phyloP scores from a whole-genome alignment of 371 early-diverging fungal genomes.

The Mucor irregularis region DNA sequence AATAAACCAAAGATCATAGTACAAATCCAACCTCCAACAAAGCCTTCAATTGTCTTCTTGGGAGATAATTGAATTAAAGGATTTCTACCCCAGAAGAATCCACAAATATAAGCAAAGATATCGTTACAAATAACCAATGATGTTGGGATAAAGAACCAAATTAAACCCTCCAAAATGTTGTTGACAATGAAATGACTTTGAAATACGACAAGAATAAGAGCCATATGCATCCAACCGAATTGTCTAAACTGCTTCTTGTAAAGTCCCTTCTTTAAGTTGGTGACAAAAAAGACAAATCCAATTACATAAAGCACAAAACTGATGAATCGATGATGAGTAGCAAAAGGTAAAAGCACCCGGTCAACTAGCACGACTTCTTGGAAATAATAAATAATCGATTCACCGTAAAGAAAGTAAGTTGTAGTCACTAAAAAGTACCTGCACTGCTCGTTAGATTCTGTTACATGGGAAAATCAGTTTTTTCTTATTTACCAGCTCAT shows the following conservation, averaged over 20 bases:
- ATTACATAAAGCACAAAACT: conserved; percentile 86
- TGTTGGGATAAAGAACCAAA: conserved; percentile 93
- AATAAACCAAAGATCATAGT: conserved; percentile 88
- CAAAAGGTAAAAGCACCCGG: conserved; percentile 79
- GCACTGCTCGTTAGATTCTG: background rate
- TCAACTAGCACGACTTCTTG: conserved; percentile 78
- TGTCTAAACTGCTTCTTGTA: conserved; percentile 90
- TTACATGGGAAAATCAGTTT: background rate
- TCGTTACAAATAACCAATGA: conserved; percentile 97
- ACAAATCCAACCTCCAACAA: conserved; percentile 90
- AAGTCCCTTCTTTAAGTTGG: conserved; percentile 88
- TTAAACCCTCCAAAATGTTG: conserved; percentile 97
- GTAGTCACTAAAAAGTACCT: conserved; percentile 85
- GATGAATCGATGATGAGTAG: conserved; percentile 93
- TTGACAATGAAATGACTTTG: conserved; percentile 93
- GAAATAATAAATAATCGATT: conserved; percentile 88
- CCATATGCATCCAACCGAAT: conserved; percentile 97
- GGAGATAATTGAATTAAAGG: conserved; percentile 95
- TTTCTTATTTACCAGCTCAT: conserved; percentile 74
- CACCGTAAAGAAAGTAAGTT: conserved; percentile 93
- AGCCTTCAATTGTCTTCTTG: conserved; percentile 99
- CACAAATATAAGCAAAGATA: conserved; percentile 96
- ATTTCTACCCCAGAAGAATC: conserved; percentile 94
- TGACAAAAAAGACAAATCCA: conserved; percentile 93
- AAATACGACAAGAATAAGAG: conserved; percentile 83